phyloP scores from a whole-genome alignment of 2,329 filamentous ascomycete species.

The Ophiostoma perfectum region DNA sequence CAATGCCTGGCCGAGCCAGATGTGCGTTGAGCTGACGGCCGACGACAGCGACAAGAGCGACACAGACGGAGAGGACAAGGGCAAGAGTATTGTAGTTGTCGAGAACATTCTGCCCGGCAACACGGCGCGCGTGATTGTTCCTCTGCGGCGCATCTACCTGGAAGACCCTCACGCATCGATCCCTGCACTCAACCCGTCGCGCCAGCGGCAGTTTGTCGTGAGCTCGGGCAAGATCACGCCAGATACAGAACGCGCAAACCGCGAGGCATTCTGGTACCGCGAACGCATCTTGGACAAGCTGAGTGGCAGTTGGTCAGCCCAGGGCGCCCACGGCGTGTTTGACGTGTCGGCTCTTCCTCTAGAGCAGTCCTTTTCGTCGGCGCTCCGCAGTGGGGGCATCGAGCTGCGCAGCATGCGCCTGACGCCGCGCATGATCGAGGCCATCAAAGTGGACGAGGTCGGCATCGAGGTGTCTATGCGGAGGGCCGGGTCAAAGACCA shows the following conservation, averaged over 20 bases:
- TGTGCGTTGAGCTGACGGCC: constrained; percentile 55
- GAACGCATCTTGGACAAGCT: constrained; percentile 70
- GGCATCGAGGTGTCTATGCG: constrained; percentile 58
- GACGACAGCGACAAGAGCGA: constrained; percentile 33
- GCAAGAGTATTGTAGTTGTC: constrained; percentile 38
- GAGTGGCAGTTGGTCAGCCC: constrained; percentile 63
- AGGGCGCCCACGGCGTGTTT: neutral
- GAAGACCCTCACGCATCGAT: constrained; percentile 72
- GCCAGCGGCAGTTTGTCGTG: constrained; percentile 89
- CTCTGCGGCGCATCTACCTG: constrained; percentile 69
- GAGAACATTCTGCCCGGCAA: constrained; percentile 60
- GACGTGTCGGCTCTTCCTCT: neutral
- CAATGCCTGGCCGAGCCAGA: constrained; percentile 81
- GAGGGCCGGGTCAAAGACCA: constrained; percentile 16
- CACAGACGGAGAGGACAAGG: neutral
- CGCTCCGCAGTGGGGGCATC: constrained; percentile 52
- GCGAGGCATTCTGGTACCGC: constrained; percentile 89
- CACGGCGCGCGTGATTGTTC: constrained; percentile 68
- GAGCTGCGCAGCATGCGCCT: constrained; percentile 73
- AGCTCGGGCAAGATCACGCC: constrained; percentile 73
- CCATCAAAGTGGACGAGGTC: constrained; percentile 73
- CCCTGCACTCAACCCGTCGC: constrained; percentile 71
- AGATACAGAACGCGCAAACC: constrained; percentile 67
- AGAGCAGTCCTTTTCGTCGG: too few relatives aligned
- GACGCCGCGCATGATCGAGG: constrained; percentile 73